These are phyloP conservation scores for Scheffersomyces cryptocercus DNA, from an alignment of 1,139 yeast genomes.

Conservation along the genomic window DNA sequence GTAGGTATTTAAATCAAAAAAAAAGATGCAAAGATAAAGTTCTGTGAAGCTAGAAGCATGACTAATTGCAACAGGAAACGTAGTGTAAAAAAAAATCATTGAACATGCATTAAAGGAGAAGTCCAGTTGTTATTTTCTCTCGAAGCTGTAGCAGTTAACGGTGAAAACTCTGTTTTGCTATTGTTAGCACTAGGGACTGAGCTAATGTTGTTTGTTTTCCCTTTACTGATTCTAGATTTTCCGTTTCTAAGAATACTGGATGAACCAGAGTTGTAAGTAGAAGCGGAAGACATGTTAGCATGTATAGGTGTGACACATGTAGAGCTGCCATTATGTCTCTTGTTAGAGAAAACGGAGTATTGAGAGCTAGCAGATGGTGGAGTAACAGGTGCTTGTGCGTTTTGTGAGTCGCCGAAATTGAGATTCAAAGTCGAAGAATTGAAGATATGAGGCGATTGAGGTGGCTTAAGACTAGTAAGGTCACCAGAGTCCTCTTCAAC, in stretches of 20 bases:
- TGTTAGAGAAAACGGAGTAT: constrained; percentile 38
- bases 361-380: constrained; percentile 48
- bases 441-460: background rate
- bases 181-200: constrained; percentile 6
- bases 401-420: constrained; percentile 3
- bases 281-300: constrained; percentile 7
- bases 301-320: constrained; percentile 33
- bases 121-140: constrained; percentile 8
- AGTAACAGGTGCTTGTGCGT: constrained; percentile 28
- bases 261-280: constrained; percentile 3
- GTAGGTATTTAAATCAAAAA: too few species aligned
- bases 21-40: too few species aligned
- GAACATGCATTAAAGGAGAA: constrained; percentile 16
- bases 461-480: constrained; percentile 1
- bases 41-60: too few species aligned
- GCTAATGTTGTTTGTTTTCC: constrained; percentile 3
- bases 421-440: constrained; percentile 1
- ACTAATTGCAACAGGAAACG: too few species aligned
- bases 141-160: constrained; percentile 7
- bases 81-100: background rate
- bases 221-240: constrained; percentile 15
- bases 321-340: constrained; percentile 21
- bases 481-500: constrained; percentile 6
- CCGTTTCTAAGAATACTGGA: constrained; percentile 4
- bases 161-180: constrained; percentile 13